A percentile compares a stretch with the other conserved stretches of the same genome.
These are phyloP conservation scores for Kickxella alabastrina DNA, from an alignment of 192 early-diverging fungal genomes.

Conservation along the genomic window DNA sequence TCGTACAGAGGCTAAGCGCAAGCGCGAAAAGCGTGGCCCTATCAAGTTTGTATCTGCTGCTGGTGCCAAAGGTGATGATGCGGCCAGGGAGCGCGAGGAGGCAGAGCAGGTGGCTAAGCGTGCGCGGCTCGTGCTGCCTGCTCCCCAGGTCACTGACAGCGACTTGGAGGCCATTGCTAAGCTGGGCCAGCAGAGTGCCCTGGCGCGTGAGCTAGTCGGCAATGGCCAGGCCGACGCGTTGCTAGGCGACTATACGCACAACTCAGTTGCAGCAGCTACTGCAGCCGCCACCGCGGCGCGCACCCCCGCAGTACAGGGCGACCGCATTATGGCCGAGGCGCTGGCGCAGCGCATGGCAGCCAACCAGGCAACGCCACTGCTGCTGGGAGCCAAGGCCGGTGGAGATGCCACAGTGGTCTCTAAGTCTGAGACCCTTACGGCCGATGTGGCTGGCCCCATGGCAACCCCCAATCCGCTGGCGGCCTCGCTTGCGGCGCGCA, in stretches of 20 bases:
- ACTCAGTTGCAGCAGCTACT: slow-evolving; percentile 50
- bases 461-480: slow-evolving; percentile 81
- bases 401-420: neutral
- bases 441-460: slow-evolving; percentile 56
- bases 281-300: slow-evolving; percentile 43
- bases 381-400: slow-evolving; percentile 69
- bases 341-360: slow-evolving; percentile 76
- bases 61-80: slow-evolving; percentile 32
- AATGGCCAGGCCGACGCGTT: slow-evolving; percentile 61
- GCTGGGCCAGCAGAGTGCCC: slow-evolving; percentile 77
- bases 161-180: slow-evolving; percentile 93
- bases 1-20: slow-evolving; percentile 72
- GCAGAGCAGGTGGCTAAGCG: slow-evolving; percentile 72
- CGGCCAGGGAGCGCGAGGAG: slow-evolving; percentile 52
- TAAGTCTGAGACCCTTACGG: neutral
- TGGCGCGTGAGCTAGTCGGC: slow-evolving; percentile 66
- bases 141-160: slow-evolving; percentile 84
- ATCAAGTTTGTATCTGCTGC: slow-evolving; percentile 51
- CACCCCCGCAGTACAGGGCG: slow-evolving; percentile 52
- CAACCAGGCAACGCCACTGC: slow-evolving; percentile 75
- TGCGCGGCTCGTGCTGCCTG: slow-evolving; percentile 74
- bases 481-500: slow-evolving; percentile 16
- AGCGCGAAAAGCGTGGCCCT: slow-evolving; percentile 49
- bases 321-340: slow-evolving; percentile 75
- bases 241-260: slow-evolving; percentile 72